Conservation (phyloP, 495 filamentous ascomycete species). For the Aspergillus saccharolyticus region DNA sequence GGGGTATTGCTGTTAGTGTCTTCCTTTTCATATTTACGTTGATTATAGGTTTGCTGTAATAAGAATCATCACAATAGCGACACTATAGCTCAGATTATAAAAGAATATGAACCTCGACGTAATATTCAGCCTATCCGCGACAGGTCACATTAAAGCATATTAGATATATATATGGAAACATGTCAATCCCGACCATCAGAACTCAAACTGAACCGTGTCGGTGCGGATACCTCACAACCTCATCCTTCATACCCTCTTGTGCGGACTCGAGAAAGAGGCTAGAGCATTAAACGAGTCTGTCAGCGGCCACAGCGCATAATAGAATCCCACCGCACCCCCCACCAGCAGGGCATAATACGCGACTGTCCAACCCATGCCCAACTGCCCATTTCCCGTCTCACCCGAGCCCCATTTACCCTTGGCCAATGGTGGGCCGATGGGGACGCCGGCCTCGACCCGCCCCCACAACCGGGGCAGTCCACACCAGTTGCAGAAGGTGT, state of each 20-base stretch:
- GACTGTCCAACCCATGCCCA: conserved; percentile 60
- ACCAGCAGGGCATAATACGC: conserved; percentile 73
- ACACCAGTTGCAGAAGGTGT: conserved; percentile 90
- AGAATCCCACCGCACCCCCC: conserved; percentile 66
- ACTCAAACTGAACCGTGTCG: neutral
- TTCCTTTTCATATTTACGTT: no score
- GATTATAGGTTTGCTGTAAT: no score
- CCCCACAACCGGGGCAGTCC: conserved; percentile 88
- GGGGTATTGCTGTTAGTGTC: no score
- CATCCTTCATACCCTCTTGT: neutral
- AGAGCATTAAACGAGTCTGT: conserved; percentile 55
- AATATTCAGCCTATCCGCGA: no score
- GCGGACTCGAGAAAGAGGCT: conserved; percentile 13
- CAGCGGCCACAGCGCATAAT: conserved; percentile 61
- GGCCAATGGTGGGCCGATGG: conserved; percentile 25
- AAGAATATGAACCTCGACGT: no score
- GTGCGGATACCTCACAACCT: no score
- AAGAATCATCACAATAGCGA: no score
- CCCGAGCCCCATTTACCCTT: conserved; percentile 42
- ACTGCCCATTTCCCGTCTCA: conserved; percentile 14
- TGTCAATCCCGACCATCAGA: neutral
- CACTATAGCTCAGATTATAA: no score
- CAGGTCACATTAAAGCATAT: neutral
- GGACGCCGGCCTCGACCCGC: conserved; percentile 49
- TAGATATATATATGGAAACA: neutral